Conservation (phyloP, 257 asterid genomes). For the Gardenia jasminoides region DNA sequence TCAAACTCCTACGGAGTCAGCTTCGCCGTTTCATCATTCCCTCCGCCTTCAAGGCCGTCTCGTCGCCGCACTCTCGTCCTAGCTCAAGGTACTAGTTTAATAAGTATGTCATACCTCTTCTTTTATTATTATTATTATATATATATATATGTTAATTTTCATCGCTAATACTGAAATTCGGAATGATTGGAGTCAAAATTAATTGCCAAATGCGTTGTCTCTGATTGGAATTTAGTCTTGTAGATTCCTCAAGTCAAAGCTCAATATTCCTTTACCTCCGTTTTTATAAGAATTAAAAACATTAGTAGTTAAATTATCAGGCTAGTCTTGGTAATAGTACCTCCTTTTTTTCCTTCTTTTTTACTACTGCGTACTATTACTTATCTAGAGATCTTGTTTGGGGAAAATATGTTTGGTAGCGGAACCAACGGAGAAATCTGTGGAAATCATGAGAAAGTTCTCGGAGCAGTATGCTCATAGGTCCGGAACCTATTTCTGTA, state of each 20-base stretch:
- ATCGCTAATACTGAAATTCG: background rate
- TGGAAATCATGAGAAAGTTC: slow-evolving; percentile 93
- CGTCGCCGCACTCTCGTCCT: slow-evolving; percentile 38
- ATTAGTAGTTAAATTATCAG: too few relatives aligned
- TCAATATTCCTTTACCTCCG: background rate
- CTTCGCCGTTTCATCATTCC: slow-evolving; percentile 48
- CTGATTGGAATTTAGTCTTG: background rate
- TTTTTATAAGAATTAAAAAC: background rate
- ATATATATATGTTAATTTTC: too few relatives aligned
- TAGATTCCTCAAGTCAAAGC: background rate
- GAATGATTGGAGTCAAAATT: background rate
- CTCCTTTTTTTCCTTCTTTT: too few relatives aligned
- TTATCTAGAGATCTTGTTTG: background rate
- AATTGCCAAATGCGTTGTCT: background rate
- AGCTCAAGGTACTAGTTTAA: slow-evolving; percentile 48
- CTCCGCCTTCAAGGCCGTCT: slow-evolving; percentile 41
- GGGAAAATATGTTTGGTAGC: slow-evolving; percentile 31
- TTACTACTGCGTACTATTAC: background rate
- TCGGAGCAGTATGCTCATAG: slow-evolving; percentile 97
- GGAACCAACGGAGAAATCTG: slow-evolving; percentile 94
- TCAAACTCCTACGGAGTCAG: slow-evolving; percentile 72
- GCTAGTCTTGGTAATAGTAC: too few relatives aligned
- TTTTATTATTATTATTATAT: background rate
- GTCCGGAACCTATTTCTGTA: slow-evolving; percentile 85
- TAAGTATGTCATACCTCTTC: too few relatives aligned